phyloP scores from a whole-genome alignment of 495 filamentous ascomycete species.

The Aspergillus asperescens region DNA sequence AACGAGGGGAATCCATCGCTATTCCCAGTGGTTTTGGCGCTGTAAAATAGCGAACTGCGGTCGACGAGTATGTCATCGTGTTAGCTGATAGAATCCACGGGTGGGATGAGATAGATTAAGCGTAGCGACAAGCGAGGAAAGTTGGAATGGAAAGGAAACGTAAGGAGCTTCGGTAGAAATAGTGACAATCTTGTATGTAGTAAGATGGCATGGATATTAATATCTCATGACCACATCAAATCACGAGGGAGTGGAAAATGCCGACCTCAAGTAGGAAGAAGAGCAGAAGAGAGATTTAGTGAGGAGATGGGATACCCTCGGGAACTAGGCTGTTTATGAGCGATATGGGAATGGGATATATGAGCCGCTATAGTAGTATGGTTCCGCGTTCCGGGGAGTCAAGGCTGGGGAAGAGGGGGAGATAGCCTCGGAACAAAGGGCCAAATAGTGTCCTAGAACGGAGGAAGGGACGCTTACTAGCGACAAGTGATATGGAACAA shows the following conservation, averaged over 20 bases:
- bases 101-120: slow-evolving; percentile 37
- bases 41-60: slow-evolving; percentile 51
- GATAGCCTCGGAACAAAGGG: slow-evolving; percentile 18
- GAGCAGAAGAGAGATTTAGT: slow-evolving; percentile 1
- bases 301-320: not conserved
- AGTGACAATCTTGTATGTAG: slow-evolving; percentile 82
- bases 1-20: slow-evolving; percentile 29
- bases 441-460: slow-evolving; percentile 14
- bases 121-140: slow-evolving; percentile 66
- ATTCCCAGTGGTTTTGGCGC: slow-evolving; percentile 60
- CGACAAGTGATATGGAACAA: slow-evolving; percentile 8
- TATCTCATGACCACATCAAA: slow-evolving; percentile 25
- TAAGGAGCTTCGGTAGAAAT: slow-evolving; percentile 84
- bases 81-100: slow-evolving; percentile 31
- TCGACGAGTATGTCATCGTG: slow-evolving; percentile 45
- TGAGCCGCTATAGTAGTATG: not conserved
- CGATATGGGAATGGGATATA: slow-evolving; percentile 1
- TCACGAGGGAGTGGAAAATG: slow-evolving; percentile 12
- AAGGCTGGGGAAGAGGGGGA: slow-evolving; percentile 12
- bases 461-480: slow-evolving; percentile 23
- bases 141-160: slow-evolving; percentile 76
- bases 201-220: slow-evolving; percentile 64
- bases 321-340: not conserved
- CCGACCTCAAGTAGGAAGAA: not conserved
- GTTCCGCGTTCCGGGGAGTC: slow-evolving; percentile 10